These are phyloP conservation scores for Epichloe amarillans DNA, from an alignment of 2,329 filamentous ascomycete genomes.

Conservation along the genomic window DNA sequence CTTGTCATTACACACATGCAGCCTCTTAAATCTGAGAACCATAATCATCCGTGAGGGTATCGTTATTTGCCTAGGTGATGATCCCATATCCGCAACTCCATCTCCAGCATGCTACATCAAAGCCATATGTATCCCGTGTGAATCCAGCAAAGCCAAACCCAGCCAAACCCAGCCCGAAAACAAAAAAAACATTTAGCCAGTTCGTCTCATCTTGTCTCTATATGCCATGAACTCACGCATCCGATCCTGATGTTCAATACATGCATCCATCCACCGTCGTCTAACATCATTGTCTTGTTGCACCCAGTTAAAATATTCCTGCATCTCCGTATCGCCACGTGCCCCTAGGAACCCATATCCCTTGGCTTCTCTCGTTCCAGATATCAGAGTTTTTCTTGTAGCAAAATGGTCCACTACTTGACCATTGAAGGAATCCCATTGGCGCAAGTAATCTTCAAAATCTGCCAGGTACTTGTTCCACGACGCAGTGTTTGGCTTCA, in stretches of 20 bases:
- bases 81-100: background rate
- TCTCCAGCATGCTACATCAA: background rate
- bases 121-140: background rate
- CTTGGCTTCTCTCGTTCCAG: slow-evolving; percentile 24
- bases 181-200: slow-evolving; percentile 1
- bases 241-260: slow-evolving; percentile 44
- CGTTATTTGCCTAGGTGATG: background rate
- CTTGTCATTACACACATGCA: too few species aligned
- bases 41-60: background rate
- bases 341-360: slow-evolving; percentile 32
- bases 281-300: slow-evolving; percentile 52
- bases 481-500: slow-evolving; percentile 27
- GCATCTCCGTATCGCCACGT: slow-evolving; percentile 31
- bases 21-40: background rate
- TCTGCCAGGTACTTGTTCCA: slow-evolving; percentile 40
- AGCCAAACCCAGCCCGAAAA: background rate
- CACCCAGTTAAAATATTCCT: slow-evolving; percentile 45
- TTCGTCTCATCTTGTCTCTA: slow-evolving; percentile 26
- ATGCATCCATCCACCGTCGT: slow-evolving; percentile 45
- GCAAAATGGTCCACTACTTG: slow-evolving; percentile 43
- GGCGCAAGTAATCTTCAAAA: slow-evolving; percentile 39
- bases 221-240: slow-evolving; percentile 44
- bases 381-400: slow-evolving; percentile 33
- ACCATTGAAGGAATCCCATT: slow-evolving; percentile 36
- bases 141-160: background rate